Evolutionary conservation across 495 filamentous ascomycete genomes (phyloP), one percentile per base, ranked within the genome.

Genomic region (Penicillium ochrochloron): DNA sequence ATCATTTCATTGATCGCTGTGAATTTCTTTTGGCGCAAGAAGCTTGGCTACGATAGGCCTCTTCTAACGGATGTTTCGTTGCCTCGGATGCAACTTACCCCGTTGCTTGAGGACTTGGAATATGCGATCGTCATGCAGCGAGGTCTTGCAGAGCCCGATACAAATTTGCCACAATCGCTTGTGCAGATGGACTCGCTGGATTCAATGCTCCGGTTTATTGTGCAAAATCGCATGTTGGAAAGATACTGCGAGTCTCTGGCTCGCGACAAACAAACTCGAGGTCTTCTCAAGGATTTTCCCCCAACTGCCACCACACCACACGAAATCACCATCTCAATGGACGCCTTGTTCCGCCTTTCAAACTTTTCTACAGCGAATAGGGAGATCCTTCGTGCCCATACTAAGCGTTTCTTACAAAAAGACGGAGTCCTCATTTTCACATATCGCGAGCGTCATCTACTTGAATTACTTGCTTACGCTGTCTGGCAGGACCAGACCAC

Each of bases 31-130:
- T 85, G 81, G 80, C 70, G 81, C 1, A 62, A 61, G 23, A 71
- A 74, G 59, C 70, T 84, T 5, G 82, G 80, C 1, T 83, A 84
- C 58, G 80, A 83, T 35, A 74, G 82, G 0, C 78, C 79, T 2
- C 46, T 79, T 1, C 33, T 78, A 9, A 58, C 42, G 0, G 50
- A 65, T 35, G 51, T 23, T 5, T 55, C 64, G 0, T 23, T 67
- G 37, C 44, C 65, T 29, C 39, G 61, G 15, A 35, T 56, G n/a
- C 75, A 69, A 46, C 29, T 70, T 3, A 70, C 63, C 0, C 61
- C 71, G 0, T 21, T 78, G 1, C 33, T 77, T 5, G 67, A 71
- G 29, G 73, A 78, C 3, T 62, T 83, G 31, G 66, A 75, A 50
- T 72, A 74, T 39, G 71, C 73, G 21, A 68, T 70, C n/a, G 21